A percentile compares a stretch with the other conserved stretches of the same genome.
Evolutionary conservation across 1,284 basidiomycete genomes (phyloP).

Genomic region (Gymnopus androsaceus): DNA sequence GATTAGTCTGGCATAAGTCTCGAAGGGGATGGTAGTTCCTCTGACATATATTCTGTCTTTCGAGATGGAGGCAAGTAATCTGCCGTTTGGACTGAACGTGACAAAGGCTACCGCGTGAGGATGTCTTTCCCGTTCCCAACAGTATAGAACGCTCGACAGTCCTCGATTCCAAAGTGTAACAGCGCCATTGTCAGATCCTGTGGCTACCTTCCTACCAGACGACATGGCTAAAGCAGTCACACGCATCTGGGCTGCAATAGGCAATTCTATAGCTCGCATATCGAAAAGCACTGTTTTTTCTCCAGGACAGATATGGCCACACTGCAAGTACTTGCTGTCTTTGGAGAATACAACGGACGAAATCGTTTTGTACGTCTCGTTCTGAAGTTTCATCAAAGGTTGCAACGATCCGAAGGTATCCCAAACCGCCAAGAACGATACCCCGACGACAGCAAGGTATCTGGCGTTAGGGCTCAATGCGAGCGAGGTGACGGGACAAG

Average conservation of each 20-base stretch:
- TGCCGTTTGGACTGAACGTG: conserved; percentile 1
- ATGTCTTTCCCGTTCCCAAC: neutral
- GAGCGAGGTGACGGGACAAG: neutral
- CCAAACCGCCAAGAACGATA: neutral
- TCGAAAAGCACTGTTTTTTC: neutral
- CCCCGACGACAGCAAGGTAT: neutral
- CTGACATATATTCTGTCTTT: neutral
- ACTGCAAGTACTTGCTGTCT: neutral
- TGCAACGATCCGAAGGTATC: neutral
- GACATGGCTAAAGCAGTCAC: conserved; percentile 8
- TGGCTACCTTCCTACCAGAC: conserved; percentile 4
- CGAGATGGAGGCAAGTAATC: conserved; percentile 5
- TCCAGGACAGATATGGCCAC: neutral
- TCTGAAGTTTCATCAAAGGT: neutral
- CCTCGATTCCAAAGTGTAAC: conserved; percentile 2
- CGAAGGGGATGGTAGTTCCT: no score
- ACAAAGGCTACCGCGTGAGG: neutral
- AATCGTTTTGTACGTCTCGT: neutral
- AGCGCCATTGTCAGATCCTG: conserved; percentile 4
- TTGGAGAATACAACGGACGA: conserved; percentile 1
- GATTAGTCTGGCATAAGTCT: neutral
- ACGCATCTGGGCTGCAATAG: neutral
- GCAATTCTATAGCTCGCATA: conserved; percentile 1
- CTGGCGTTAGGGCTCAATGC: neutral
- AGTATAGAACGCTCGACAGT: neutral